Evolutionary conservation across 768 basidiomycete genomes (phyloP).

Genomic region (Tricholomella constricta): DNA sequence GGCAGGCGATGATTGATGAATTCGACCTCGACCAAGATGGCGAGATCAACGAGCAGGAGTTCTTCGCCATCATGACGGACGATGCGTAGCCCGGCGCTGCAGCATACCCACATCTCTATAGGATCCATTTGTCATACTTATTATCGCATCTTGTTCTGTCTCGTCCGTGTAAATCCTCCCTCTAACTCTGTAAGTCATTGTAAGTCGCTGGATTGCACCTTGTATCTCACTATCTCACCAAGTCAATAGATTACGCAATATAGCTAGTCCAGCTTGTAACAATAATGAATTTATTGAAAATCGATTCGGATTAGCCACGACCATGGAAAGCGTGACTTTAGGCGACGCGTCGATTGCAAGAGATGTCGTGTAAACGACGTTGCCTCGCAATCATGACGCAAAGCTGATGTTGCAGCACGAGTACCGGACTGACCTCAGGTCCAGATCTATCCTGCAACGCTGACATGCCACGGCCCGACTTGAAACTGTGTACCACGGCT

Average conservation of each 20-base stretch:
- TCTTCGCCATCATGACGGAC: conserved; percentile 96
- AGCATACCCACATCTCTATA: background rate
- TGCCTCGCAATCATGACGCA: no score
- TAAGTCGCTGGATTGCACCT: background rate
- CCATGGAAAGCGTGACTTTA: no score
- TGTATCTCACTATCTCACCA: conserved; percentile 1
- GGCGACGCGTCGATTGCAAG: no score
- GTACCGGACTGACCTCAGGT: no score
- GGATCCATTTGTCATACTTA: conserved; percentile 3
- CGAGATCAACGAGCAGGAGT: conserved; percentile 95
- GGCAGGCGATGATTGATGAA: conserved; percentile 99
- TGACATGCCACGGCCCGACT: no score
- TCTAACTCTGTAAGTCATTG: conserved; percentile 9
- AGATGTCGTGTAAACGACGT: no score
- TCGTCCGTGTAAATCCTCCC: conserved; percentile 9
- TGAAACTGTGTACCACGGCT: no score
- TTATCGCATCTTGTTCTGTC: background rate
- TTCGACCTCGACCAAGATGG: conserved; percentile 99
- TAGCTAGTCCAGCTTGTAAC: conserved; percentile 13
- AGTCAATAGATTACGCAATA: conserved; percentile 6
- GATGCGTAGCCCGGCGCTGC: conserved; percentile 53
- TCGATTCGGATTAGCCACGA: background rate
- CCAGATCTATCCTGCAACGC: no score
- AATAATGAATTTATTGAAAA: background rate
- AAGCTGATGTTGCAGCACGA: no score